Evolutionary conservation across 1,139 yeast genomes (phyloP).

Genomic region (Diutina neorugosa): DNA sequence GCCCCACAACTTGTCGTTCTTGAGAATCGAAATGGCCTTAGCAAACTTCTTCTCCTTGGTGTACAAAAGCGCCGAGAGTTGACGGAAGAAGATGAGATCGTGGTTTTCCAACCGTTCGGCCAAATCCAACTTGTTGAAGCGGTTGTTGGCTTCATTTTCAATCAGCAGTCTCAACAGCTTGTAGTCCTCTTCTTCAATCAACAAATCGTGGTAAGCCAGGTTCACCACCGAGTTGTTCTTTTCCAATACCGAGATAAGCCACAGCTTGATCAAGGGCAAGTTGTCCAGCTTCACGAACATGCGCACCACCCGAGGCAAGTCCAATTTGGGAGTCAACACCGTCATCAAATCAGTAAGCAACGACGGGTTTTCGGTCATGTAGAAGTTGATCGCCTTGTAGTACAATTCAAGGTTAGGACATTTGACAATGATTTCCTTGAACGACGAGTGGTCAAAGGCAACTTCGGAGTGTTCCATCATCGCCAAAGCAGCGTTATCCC

Average conservation of each 20-base stretch:
- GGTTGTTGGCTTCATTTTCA: constrained; percentile 66
- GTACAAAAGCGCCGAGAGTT: constrained; percentile 87
- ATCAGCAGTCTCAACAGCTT: constrained; percentile 79
- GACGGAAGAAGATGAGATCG: constrained; percentile 82
- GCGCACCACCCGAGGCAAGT: constrained; percentile 88
- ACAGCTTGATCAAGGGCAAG: constrained; percentile 90
- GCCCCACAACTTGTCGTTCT: constrained; percentile 88
- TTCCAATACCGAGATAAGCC: constrained; percentile 79
- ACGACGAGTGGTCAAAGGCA: constrained; percentile 86
- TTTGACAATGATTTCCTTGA: constrained; percentile 89
- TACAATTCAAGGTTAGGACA: constrained; percentile 94
- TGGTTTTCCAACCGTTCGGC: constrained; percentile 93
- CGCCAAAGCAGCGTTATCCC: constrained; percentile 98
- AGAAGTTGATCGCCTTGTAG: constrained; percentile 93
- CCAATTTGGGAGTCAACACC: constrained; percentile 83
- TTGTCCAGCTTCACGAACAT: constrained; percentile 93
- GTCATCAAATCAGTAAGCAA: constrained; percentile 77
- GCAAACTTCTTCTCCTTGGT: constrained; percentile 89
- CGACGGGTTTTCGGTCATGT: constrained; percentile 86
- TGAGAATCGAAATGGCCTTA: constrained; percentile 79
- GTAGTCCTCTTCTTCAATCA: constrained; percentile 95
- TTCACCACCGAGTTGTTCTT: constrained; percentile 88
- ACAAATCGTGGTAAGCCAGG: constrained; percentile 86
- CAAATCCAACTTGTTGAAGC: constrained; percentile 83
- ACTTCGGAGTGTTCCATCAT: constrained; percentile 93